Evolutionary conservation across 2,329 filamentous ascomycete species (phyloP).

Genomic region (Neonectria hederae): DNA sequence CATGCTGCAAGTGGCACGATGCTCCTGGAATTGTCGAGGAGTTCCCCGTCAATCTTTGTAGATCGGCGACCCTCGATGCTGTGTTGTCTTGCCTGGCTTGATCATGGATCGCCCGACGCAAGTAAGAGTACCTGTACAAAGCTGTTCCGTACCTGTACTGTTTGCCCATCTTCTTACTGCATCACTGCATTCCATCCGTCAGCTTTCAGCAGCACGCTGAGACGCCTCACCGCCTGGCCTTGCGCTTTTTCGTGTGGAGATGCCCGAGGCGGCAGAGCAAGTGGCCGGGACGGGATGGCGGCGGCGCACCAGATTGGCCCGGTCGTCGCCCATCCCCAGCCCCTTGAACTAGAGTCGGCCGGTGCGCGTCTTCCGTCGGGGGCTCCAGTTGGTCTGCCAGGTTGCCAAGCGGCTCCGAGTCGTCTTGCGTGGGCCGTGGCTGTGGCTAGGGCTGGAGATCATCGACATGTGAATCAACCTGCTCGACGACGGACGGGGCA

Average conservation of each 20-base stretch:
- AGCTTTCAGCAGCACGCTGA: neutral
- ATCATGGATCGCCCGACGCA: neutral
- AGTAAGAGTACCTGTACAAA: neutral
- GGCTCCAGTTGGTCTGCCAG: constrained; percentile 32
- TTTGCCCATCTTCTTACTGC: neutral
- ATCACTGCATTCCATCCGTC: constrained; percentile 9
- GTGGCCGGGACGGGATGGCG: constrained; percentile 24
- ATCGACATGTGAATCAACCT: constrained; percentile 42
- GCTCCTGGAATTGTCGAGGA: constrained; percentile 9
- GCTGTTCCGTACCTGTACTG: neutral
- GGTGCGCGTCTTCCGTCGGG: constrained; percentile 24
- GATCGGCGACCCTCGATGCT: neutral
- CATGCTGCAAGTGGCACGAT: constrained; percentile 18
- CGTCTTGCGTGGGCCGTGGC: neutral
- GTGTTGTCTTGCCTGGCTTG: neutral
- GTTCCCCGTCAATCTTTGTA: constrained; percentile 10
- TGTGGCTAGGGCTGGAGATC: constrained; percentile 41
- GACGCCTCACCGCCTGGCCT: constrained; percentile 15
- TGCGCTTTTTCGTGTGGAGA: constrained; percentile 11
- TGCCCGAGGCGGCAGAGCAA: constrained; percentile 5
- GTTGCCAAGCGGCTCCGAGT: constrained; percentile 30
- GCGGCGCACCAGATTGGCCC: constrained; percentile 25
- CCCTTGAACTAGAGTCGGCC: neutral
- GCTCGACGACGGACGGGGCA: constrained; percentile 31
- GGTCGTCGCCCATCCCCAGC: neutral